These are phyloP conservation scores for Solanum hybrid DNA, from an alignment of 305 asterid species.

Conservation along the genomic window DNA sequence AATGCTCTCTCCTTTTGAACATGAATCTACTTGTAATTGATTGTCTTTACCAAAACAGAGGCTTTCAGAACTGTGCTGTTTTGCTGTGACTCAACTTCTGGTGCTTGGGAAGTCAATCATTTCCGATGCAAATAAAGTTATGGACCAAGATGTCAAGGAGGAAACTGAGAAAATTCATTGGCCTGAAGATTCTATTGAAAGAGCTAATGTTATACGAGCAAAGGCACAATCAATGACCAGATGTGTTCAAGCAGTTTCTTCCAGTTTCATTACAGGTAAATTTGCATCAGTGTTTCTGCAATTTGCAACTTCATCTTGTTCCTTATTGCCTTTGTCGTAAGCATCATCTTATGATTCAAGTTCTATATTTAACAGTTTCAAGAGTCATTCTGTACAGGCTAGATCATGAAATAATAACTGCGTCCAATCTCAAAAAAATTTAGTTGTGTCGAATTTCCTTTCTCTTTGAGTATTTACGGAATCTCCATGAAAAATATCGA, in stretches of 20 bases:
- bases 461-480: not conserved
- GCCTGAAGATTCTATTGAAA: slow-evolving; percentile 84
- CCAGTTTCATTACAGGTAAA: slow-evolving; percentile 73
- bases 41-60: slow-evolving; percentile 40
- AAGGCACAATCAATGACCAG: slow-evolving; percentile 55
- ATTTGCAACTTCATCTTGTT: not conserved
- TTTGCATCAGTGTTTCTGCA: not conserved
- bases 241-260: slow-evolving; percentile 55
- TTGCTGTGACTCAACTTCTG: slow-evolving; percentile 68
- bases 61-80: slow-evolving; percentile 91
- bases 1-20: not conserved
- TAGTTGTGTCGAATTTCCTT: not conserved
- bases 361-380: not conserved
- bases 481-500: not conserved
- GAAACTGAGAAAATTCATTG: slow-evolving; percentile 55
- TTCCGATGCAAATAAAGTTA: slow-evolving; percentile 47
- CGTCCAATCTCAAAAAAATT: not conserved
- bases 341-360: not conserved
- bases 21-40: not conserved
- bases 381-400: not conserved
- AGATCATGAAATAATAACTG: not conserved
- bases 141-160: slow-evolving; percentile 44
- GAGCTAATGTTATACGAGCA: slow-evolving; percentile 58
- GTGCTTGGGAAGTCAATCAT: slow-evolving; percentile 75
- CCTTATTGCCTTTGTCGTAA: not conserved